A percentile compares a stretch with the other conserved stretches of the same genome.
phyloP scores from a whole-genome alignment of 1,139 yeast genomes.

The Debaryomycetaceae sp. region DNA sequence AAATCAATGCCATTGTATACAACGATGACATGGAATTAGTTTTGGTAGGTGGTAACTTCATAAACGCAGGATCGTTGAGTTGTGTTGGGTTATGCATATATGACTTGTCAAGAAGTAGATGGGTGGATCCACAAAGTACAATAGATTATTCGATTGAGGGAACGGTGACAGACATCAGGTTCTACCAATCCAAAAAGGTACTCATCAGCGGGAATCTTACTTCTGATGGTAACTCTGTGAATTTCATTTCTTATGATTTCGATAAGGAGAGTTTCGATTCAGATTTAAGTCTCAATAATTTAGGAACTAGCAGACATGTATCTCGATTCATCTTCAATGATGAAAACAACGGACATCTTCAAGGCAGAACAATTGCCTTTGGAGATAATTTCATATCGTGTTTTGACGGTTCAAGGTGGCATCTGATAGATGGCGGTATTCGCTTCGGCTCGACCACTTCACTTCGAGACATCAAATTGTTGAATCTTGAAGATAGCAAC shows the following conservation, averaged over 20 bases:
- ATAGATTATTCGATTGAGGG: constrained; percentile 46
- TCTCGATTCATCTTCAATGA: constrained; percentile 49
- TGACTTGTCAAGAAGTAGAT: constrained; percentile 51
- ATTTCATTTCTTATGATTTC: constrained; percentile 55
- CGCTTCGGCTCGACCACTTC: constrained; percentile 21
- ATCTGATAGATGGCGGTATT: constrained; percentile 34
- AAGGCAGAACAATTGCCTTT: constrained; percentile 51
- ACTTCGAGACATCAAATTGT: constrained; percentile 38
- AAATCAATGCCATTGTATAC: constrained; percentile 52
- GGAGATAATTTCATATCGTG: constrained; percentile 51
- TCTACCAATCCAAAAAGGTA: constrained; percentile 47
- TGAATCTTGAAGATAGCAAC: constrained; percentile 22
- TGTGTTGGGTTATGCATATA: constrained; percentile 70
- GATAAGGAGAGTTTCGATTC: constrained; percentile 23
- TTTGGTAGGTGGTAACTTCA: constrained; percentile 77
- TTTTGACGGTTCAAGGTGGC: constrained; percentile 50
- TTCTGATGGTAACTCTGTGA: constrained; percentile 27
- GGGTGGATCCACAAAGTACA: constrained; percentile 49
- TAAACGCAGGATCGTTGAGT: constrained; percentile 51
- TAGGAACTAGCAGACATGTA: constrained; percentile 39
- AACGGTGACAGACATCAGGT: constrained; percentile 50
- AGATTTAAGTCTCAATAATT: constrained; percentile 18
- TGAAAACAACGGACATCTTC: constrained; percentile 38
- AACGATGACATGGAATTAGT: constrained; percentile 49
- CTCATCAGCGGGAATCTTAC: constrained; percentile 63